Percentiles rank a stretch among this genome's conserved stretches.
These are phyloP conservation scores for Microstroma glucosiphilum DNA, from an alignment of 1,284 basidiomycete genomes.

Conservation along the genomic window DNA sequence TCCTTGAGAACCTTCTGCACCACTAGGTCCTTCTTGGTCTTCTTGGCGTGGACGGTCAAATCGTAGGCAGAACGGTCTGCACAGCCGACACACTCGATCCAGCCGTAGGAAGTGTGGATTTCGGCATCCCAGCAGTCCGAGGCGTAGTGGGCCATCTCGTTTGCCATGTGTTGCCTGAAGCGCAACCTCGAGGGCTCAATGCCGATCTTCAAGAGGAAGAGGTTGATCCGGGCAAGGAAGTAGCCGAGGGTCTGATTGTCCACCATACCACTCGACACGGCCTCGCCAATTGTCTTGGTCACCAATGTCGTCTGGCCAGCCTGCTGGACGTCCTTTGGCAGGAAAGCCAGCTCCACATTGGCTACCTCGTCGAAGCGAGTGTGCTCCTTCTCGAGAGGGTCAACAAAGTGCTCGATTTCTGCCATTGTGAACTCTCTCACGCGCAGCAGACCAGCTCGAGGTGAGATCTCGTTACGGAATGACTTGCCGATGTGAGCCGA, in stretches of 20 bases:
- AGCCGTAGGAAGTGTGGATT: conserved; percentile 87
- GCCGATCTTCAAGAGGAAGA: conserved; percentile 86
- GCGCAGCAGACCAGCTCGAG: conserved; percentile 86
- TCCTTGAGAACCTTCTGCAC: conserved; percentile 79
- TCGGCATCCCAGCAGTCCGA: conserved; percentile 99
- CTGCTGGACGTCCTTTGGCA: conserved; percentile 76
- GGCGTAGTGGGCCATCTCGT: conserved; percentile 99
- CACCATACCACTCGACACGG: conserved; percentile 73
- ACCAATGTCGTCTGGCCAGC: conserved; percentile 66
- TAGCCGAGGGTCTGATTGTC: conserved; percentile 97
- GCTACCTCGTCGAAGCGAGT: conserved; percentile 74
- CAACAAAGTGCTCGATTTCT: conserved; percentile 98
- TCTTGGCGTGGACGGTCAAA: conserved; percentile 59
- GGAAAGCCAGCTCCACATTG: conserved; percentile 67
- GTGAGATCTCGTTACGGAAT: conserved; percentile 98
- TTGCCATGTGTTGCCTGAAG: conserved; percentile 93
- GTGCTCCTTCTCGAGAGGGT: conserved; percentile 87
- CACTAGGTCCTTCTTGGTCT: conserved; percentile 60
- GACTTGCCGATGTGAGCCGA: conserved; percentile 93
- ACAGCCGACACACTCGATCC: conserved; percentile 99
- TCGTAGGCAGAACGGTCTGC: conserved; percentile 97
- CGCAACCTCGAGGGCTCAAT: conserved; percentile 78
- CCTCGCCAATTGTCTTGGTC: conserved; percentile 75
- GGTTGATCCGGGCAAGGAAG: conserved; percentile 86
- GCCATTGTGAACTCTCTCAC: conserved; percentile 99